These are phyloP conservation scores for Dioscorea zingiberensis DNA, from an alignment of 106 monocot species.

Conservation along the genomic window DNA sequence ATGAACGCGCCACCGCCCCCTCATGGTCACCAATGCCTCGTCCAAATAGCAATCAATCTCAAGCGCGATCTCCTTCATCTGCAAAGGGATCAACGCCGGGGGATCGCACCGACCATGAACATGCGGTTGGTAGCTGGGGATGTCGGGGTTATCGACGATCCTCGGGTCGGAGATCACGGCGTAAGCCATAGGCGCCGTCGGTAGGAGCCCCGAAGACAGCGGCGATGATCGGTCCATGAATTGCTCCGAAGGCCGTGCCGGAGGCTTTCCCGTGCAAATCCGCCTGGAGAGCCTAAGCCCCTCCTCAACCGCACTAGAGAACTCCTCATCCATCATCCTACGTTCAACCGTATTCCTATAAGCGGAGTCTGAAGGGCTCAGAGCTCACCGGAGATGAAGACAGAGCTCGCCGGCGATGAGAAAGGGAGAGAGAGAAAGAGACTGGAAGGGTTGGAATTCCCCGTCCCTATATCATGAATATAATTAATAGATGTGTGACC, in stretches of 20 bases:
- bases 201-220: conserved; percentile 18
- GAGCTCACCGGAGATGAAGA: not conserved
- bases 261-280: conserved; percentile 33
- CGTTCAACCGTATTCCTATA: not conserved
- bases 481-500: not conserved
- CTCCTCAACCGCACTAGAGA: conserved; percentile 75
- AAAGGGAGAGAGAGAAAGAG: conserved; percentile 3
- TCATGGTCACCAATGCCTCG: conserved; percentile 41
- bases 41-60: conserved; percentile 57
- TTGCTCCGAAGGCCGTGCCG: conserved; percentile 13
- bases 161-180: conserved; percentile 76
- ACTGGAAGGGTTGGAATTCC: too few species aligned
- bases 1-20: conserved; percentile 78
- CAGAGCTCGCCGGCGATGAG: not conserved
- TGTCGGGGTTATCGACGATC: conserved; percentile 91
- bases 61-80: conserved; percentile 59
- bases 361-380: not conserved
- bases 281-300: conserved; percentile 77
- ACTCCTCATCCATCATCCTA: conserved; percentile 23
- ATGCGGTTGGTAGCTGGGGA: conserved; percentile 97
- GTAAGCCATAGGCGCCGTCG: conserved; percentile 73
- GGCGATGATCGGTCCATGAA: conserved; percentile 25
- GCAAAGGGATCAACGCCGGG: conserved; percentile 86
- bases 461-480: too few species aligned
- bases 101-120: conserved; percentile 83